Conservation (phyloP, 805 yeast species). For the Candida parachauliodes region DNA sequence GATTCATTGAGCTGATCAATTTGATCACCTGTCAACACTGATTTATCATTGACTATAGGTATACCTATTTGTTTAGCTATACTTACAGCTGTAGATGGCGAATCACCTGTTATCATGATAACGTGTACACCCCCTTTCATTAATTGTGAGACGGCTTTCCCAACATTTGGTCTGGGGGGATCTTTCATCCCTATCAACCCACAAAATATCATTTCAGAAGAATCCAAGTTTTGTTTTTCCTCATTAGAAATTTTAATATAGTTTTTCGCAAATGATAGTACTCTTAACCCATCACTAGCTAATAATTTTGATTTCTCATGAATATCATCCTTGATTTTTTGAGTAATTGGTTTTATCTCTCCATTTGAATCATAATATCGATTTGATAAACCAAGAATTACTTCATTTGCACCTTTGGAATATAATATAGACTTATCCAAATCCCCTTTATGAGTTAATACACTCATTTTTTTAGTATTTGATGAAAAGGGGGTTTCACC, state of each 20-base stretch:
- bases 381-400: conserved; percentile 58
- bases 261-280: conserved; percentile 71
- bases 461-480: conserved; percentile 86
- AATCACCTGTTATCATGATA: conserved; percentile 97
- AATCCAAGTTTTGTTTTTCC: conserved; percentile 33
- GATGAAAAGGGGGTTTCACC: conserved; percentile 86
- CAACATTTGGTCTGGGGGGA: conserved; percentile 92
- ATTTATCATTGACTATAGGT: conserved; percentile 61
- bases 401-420: conserved; percentile 91
- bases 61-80: conserved; percentile 90
- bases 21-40: conserved; percentile 82
- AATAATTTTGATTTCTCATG: conserved; percentile 55
- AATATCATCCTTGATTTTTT: conserved; percentile 45
- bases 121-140: conserved; percentile 94
- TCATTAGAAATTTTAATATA: conserved; percentile 26
- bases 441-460: conserved; percentile 59
- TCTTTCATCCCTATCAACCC: conserved; percentile 96
- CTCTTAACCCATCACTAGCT: conserved; percentile 84
- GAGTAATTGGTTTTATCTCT: conserved; percentile 54
- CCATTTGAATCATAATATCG: conserved; percentile 58
- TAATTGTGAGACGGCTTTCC: conserved; percentile 66
- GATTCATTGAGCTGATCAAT: conserved; percentile 71
- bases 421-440: conserved; percentile 53
- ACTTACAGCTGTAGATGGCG: conserved; percentile 79
- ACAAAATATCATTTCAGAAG: conserved; percentile 64